Conservation (phyloP, 208 protist species). For the Acanthamoeba rhysodes region DNA sequence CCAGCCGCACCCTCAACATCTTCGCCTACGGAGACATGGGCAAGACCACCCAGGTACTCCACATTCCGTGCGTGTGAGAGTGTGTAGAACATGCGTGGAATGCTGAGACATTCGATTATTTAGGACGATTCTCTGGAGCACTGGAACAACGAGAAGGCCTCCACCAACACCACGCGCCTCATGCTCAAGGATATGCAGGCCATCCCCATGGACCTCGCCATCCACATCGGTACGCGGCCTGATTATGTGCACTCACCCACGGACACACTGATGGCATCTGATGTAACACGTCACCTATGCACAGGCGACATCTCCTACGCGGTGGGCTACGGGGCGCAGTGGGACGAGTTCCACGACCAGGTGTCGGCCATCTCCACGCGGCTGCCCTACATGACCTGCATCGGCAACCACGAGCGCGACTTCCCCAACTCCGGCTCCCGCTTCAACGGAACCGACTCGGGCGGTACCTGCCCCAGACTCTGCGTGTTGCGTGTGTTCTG, state of each 20-base stretch:
- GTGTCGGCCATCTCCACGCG: slow-evolving; percentile 2
- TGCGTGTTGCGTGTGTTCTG: too few relatives aligned
- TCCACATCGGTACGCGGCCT: slow-evolving; percentile 87
- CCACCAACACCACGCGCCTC: not conserved
- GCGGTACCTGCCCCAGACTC: too few relatives aligned
- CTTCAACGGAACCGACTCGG: slow-evolving; percentile 34
- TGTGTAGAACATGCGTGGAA: too few relatives aligned
- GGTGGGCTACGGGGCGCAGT: slow-evolving; percentile 74
- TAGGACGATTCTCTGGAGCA: not conserved
- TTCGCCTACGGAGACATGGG: slow-evolving; percentile 21
- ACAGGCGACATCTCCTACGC: slow-evolving; percentile 74
- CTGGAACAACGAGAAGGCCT: not conserved
- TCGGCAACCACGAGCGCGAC: slow-evolving; percentile 87
- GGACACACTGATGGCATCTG: too few relatives aligned
- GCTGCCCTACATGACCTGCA: slow-evolving; percentile 31
- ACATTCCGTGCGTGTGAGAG: too few relatives aligned
- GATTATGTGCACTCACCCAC: too few relatives aligned
- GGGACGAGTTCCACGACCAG: slow-evolving; percentile 22
- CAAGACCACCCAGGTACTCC: not conserved
- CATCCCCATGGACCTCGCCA: not conserved
- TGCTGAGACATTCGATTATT: too few relatives aligned
- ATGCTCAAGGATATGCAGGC: not conserved
- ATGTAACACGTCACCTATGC: not conserved
- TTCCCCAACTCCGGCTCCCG: slow-evolving; percentile 51
- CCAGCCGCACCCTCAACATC: not conserved